Conservation (phyloP, 2,329 filamentous ascomycete genomes). For the Phaeosphaeria sp. region DNA sequence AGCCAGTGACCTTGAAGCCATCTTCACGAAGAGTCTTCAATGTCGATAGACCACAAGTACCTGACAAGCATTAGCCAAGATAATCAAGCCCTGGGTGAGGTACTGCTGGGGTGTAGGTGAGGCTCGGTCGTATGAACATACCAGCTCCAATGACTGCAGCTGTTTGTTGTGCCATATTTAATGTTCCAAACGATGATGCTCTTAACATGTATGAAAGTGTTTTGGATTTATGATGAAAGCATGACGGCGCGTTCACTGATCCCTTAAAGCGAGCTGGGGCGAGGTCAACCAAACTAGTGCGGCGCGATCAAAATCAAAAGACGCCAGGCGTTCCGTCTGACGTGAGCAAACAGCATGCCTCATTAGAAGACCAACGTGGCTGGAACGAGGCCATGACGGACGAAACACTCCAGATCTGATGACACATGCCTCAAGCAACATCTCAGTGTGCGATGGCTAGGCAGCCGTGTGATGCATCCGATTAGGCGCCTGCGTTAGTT, state of each 20-base stretch:
- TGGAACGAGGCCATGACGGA: no score
- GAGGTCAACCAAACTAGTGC: background rate
- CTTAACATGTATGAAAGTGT: background rate
- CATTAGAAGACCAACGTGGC: background rate
- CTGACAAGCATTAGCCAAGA: background rate
- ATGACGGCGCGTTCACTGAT: no score
- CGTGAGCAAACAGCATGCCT: background rate
- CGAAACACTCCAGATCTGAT: no score
- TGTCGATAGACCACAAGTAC: slow-evolving; percentile 18
- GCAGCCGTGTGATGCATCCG: background rate
- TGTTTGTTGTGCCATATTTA: slow-evolving; percentile 12
- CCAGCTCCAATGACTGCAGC: slow-evolving; percentile 17
- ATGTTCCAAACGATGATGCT: background rate
- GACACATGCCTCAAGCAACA: background rate
- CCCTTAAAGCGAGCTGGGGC: no score
- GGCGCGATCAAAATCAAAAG: background rate
- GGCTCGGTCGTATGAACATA: background rate
- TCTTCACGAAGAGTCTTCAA: slow-evolving; percentile 53
- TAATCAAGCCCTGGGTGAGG: background rate
- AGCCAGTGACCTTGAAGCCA: slow-evolving; percentile 52
- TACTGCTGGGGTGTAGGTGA: background rate
- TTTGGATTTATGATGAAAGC: background rate
- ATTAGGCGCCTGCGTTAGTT: background rate
- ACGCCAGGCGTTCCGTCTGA: background rate
- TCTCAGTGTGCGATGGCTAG: background rate